Evolutionary conservation across 495 filamentous ascomycete genomes (phyloP), one percentile per base, ranked within the genome.

Genomic region (Sphaerosporella brunnea): DNA sequence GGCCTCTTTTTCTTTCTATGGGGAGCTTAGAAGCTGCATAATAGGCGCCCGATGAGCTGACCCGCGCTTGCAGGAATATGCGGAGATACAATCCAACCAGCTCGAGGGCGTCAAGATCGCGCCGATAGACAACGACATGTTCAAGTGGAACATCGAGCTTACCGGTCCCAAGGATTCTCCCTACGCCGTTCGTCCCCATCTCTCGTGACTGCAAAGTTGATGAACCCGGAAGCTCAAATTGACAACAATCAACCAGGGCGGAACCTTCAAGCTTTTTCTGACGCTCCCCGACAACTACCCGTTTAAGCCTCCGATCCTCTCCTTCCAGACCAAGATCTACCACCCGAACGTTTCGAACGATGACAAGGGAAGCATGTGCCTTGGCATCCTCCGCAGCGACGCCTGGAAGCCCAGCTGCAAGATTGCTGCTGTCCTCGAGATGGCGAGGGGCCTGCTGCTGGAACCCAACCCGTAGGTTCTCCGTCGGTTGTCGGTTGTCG

Each of bases 301-400:
- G 8, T 97, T 96, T 77, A 93, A 92, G 58, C 78, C 90, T 3
- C 92, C 92, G 0, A 70, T 68, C 26, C 72, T 97, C 52, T 78
- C 69, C 55, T 97, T 96, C 75, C 71, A 73, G 43, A 97, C 90
- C 32, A 93, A 90, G 61, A 84, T 97, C 67, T 97, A 93, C 70
- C 90, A 97, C 71, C 92, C 92, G 11, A 97, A 97, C 66, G 77
- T 97, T 37, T 86, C 82, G 60, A 94, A 94, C 70, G 92, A 96
- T 64, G 79, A 78, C 53, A 80, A 80, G 48, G 90, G 90, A 7
- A 75, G 70, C 59, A 93, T 97, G 81, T 97, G 90, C 64, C 72
- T 97, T 26, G 81, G 78, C 8, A 77, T 93, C 65, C 73, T 97
- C 51, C 80, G 86, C 48, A 54, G 77, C 19, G 92, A 95, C 50